Conservation (phyloP, 2,329 filamentous ascomycete species). For the Colletotrichum tropicicola region DNA sequence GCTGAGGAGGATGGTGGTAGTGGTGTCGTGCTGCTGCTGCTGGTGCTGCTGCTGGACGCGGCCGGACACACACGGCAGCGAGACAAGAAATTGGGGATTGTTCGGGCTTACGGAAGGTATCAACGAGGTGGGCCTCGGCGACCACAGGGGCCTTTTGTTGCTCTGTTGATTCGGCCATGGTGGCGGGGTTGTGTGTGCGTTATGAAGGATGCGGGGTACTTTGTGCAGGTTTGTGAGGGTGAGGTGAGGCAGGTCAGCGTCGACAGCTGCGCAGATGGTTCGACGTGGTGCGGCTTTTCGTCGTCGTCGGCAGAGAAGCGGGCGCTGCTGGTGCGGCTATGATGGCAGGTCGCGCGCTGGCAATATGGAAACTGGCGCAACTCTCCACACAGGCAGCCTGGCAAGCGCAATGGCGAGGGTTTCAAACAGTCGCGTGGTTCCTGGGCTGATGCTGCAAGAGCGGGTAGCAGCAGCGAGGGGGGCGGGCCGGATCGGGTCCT, state of each 20-base stretch:
- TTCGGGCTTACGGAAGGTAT: conserved; percentile 71
- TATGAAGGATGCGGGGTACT: conserved; percentile 30
- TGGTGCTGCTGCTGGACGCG: too few relatives aligned
- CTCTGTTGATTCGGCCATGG: conserved; percentile 55
- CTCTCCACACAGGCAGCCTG: conserved; percentile 16
- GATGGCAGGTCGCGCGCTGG: conserved; percentile 9
- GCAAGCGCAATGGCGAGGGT: neutral
- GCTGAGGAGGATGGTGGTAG: too few relatives aligned
- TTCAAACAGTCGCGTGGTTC: conserved; percentile 22
- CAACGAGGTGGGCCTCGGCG: conserved; percentile 78
- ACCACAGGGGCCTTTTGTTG: conserved; percentile 66
- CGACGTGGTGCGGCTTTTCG: conserved; percentile 19
- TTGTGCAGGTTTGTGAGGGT: conserved; percentile 12
- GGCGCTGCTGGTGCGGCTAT: conserved; percentile 10
- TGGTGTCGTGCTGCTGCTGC: neutral
- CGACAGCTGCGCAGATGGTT: conserved; percentile 15
- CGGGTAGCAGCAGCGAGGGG: conserved; percentile 26
- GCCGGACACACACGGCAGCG: too few relatives aligned
- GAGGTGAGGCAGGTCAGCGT: conserved; percentile 1
- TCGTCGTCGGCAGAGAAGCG: conserved; percentile 18
- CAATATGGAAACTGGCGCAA: conserved; percentile 18
- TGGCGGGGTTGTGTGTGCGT: conserved; percentile 32
- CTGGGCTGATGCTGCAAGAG: conserved; percentile 19
- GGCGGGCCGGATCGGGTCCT: neutral
- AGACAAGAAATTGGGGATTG: conserved; percentile 25